Conservation (phyloP, 2,329 filamentous ascomycete genomes). For the Fusarium globosum region DNA sequence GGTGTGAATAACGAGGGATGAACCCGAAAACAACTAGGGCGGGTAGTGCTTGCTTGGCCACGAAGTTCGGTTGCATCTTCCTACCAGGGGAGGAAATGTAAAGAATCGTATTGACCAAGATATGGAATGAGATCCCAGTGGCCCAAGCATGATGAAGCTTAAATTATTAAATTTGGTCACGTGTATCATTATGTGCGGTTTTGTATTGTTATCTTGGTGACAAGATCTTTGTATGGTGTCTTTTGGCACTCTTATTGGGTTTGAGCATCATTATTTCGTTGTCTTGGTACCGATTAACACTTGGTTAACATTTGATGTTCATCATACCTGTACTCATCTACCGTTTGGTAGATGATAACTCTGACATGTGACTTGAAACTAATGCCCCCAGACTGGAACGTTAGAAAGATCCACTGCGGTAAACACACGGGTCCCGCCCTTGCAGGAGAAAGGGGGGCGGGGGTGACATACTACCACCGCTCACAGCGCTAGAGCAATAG, state of each 20-base stretch:
- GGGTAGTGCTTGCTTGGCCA: conserved; percentile 25
- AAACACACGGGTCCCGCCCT: conserved; percentile 9
- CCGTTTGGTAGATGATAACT: neutral
- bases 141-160: conserved; percentile 15
- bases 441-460: conserved; percentile 15
- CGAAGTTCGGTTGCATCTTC: conserved; percentile 17
- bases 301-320: neutral
- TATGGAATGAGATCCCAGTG: conserved; percentile 28
- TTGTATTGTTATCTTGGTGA: neutral
- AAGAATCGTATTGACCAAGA: conserved; percentile 14
- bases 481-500: neutral
- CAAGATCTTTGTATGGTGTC: neutral
- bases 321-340: neutral
- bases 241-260: neutral
- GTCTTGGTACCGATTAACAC: neutral
- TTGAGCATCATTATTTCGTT: neutral
- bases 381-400: conserved; percentile 28
- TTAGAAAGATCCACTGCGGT: neutral
- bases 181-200: neutral
- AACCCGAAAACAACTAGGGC: conserved; percentile 12
- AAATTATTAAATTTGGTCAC: neutral
- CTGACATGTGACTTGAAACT: conserved; percentile 32
- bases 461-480: neutral
- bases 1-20: conserved; percentile 26
- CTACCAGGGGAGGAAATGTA: conserved; percentile 15